Conservation (phyloP, 1,284 basidiomycete species). For the Leccinum angustisporum region DNA sequence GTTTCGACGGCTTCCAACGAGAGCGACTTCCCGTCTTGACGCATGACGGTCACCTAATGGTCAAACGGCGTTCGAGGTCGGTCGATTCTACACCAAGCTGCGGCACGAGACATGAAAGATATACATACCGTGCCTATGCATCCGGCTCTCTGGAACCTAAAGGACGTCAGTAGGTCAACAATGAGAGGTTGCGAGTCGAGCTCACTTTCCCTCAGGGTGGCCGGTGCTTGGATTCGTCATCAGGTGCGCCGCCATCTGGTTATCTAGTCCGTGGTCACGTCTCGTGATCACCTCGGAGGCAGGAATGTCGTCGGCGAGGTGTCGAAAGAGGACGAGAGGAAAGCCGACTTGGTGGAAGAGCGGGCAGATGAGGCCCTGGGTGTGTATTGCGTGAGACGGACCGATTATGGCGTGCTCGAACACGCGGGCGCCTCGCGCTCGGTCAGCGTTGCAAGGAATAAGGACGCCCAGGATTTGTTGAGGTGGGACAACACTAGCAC, state of each 20-base stretch:
- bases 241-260: constrained; percentile 25
- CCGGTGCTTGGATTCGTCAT: constrained; percentile 23
- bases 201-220: constrained; percentile 19
- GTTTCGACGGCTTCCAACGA: constrained; percentile 29
- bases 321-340: constrained; percentile 27
- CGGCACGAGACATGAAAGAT: background rate
- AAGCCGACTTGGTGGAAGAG: constrained; percentile 25
- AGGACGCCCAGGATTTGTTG: constrained; percentile 20
- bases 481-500: background rate
- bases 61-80: background rate
- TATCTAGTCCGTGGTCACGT: constrained; percentile 26
- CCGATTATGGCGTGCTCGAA: constrained; percentile 23
- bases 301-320: constrained; percentile 11
- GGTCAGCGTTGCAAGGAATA: constrained; percentile 25
- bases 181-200: no score
- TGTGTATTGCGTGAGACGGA: constrained; percentile 23
- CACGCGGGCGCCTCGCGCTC: constrained; percentile 21
- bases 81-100: background rate
- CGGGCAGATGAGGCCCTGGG: constrained; percentile 17
- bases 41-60: constrained; percentile 27
- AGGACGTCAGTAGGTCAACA: background rate
- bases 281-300: constrained; percentile 1
- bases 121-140: constrained; percentile 26
- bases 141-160: constrained; percentile 25
- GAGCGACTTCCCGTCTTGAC: constrained; percentile 24